These are phyloP conservation scores for Corylus americana DNA, from an alignment of 306 rosid species.

Conservation along the genomic window DNA sequence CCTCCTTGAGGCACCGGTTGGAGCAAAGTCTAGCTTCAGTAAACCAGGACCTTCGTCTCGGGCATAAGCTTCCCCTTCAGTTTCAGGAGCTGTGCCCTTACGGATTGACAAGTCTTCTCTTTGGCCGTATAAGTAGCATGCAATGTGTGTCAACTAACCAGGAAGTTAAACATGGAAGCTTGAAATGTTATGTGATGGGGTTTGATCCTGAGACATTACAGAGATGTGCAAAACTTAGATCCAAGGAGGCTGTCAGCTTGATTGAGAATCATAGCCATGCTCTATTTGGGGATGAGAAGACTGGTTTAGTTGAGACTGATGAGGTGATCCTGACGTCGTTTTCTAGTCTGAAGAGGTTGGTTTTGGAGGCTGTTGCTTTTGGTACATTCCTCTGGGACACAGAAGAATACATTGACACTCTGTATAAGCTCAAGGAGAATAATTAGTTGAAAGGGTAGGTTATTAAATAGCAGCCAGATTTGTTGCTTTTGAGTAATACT, in stretches of 20 bases:
- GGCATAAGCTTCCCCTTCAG: conserved; percentile 39
- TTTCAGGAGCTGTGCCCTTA: conserved; percentile 41
- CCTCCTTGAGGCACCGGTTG: conserved; percentile 61
- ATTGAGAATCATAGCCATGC: conserved; percentile 70
- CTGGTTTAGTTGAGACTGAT: conserved; percentile 45
- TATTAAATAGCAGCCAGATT: not conserved
- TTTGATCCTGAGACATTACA: conserved; percentile 70
- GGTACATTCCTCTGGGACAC: conserved; percentile 94
- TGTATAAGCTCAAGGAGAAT: conserved; percentile 79
- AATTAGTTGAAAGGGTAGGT: conserved; percentile 21
- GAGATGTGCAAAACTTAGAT: conserved; percentile 77
- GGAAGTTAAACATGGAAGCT: conserved; percentile 49
- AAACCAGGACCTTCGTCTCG: conserved; percentile 45
- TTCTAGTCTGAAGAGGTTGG: conserved; percentile 86
- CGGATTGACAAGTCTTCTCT: conserved; percentile 50
- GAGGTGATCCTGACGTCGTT: conserved; percentile 80
- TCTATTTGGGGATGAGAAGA: conserved; percentile 54
- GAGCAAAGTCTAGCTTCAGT: conserved; percentile 56
- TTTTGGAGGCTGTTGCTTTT: conserved; percentile 95
- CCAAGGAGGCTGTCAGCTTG: conserved; percentile 73
- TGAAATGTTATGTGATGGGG: conserved; percentile 64
- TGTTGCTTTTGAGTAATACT: conserved; percentile 28
- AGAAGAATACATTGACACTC: conserved; percentile 71
- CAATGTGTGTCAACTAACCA: conserved; percentile 32
- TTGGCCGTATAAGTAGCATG: conserved; percentile 37